Percentiles rank a stretch among this genome's conserved stretches.
These are phyloP conservation scores for Lepidium sativum DNA, from an alignment of 345 rosid species.

Conservation along the genomic window DNA sequence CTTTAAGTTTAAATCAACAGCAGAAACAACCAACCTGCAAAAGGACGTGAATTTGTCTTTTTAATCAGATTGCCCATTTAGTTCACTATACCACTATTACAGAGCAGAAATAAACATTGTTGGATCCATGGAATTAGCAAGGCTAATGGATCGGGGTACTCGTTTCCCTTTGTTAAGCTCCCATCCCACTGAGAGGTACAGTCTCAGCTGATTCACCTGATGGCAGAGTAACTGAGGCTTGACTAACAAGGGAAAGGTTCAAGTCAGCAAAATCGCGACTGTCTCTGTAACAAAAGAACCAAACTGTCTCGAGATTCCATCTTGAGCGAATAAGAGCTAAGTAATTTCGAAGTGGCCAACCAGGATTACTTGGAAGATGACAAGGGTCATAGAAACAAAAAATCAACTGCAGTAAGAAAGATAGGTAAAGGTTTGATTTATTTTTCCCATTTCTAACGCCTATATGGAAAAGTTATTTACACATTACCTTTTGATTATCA, in stretches of 20 bases:
- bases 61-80: neutral
- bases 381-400: constrained; percentile 91
- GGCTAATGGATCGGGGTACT: constrained; percentile 56
- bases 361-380: constrained; percentile 81
- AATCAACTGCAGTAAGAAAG: constrained; percentile 45
- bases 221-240: constrained; percentile 50
- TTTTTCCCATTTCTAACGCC: neutral
- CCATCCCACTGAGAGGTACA: constrained; percentile 85
- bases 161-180: constrained; percentile 62
- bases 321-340: constrained; percentile 59
- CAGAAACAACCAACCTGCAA: constrained; percentile 76
- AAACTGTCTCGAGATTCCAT: constrained; percentile 66
- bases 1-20: constrained; percentile 92
- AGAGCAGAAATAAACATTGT: constrained; percentile 37
- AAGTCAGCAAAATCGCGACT: constrained; percentile 84
- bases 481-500: constrained; percentile 65
- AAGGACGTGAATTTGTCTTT: constrained; percentile 3
- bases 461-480: neutral
- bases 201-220: constrained; percentile 50
- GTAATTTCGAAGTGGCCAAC: constrained; percentile 97
- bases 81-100: neutral
- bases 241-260: constrained; percentile 70
- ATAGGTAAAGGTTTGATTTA: neutral
- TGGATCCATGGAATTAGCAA: constrained; percentile 94
- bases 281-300: constrained; percentile 82